phyloP scores from a whole-genome alignment of 768 basidiomycete species.

The Naganishia onofrii region DNA sequence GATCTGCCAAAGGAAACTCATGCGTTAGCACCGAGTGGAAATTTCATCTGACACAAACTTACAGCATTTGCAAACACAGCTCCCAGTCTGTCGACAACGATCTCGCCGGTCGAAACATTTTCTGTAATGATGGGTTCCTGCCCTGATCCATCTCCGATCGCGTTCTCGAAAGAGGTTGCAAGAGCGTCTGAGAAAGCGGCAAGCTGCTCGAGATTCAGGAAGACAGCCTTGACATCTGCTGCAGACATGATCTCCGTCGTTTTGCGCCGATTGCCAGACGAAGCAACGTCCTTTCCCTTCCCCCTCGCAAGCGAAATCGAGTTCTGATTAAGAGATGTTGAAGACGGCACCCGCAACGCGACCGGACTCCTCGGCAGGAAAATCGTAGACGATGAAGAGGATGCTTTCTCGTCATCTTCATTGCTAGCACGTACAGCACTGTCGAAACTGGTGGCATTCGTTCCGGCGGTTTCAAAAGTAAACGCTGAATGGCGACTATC shows the following conservation, averaged over 20 bases:
- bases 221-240: conserved; percentile 47
- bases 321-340: not conserved
- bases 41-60: not conserved
- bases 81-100: conserved; percentile 41
- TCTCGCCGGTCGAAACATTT: conserved; percentile 36
- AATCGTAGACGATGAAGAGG: not conserved
- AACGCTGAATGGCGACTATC: conserved; percentile 37
- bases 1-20: conserved; percentile 31
- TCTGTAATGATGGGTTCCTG: conserved; percentile 33
- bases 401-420: not conserved
- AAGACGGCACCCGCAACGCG: not conserved
- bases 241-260: conserved; percentile 36
- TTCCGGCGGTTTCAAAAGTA: conserved; percentile 42
- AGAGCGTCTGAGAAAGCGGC: conserved; percentile 48
- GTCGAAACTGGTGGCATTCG: conserved; percentile 35
- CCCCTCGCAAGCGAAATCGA: not conserved
- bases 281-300: not conserved
- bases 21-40: not conserved
- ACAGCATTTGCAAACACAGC: conserved; percentile 47
- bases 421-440: not conserved
- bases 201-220: conserved; percentile 50
- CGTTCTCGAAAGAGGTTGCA: conserved; percentile 45
- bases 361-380: not conserved
- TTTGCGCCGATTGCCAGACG: not conserved
- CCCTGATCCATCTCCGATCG: conserved; percentile 33